These are phyloP conservation scores for Haberlea rhodopensis DNA, from an alignment of 257 asterid genomes.

Conservation along the genomic window DNA sequence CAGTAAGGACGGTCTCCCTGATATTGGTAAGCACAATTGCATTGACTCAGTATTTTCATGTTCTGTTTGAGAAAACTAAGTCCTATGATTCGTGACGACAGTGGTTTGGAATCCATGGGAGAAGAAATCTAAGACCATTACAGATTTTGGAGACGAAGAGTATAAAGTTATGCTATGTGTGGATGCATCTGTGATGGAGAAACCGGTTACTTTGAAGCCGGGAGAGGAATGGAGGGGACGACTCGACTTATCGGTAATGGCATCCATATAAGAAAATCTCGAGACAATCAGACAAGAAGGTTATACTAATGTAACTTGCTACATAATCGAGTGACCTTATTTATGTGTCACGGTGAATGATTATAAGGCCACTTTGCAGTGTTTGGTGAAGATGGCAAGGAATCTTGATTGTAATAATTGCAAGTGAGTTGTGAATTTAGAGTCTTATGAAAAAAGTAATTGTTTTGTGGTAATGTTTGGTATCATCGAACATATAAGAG, in stretches of 20 bases:
- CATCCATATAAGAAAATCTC: constrained; percentile 34
- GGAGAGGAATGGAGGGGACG: constrained; percentile 85
- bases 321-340: constrained; percentile 33
- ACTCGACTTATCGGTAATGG: constrained; percentile 49
- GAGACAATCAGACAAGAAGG: not conserved
- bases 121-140: constrained; percentile 53
- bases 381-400: constrained; percentile 15
- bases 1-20: constrained; percentile 78
- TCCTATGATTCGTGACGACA: constrained; percentile 13
- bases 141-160: constrained; percentile 75
- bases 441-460: too few species aligned
- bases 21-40: constrained; percentile 51
- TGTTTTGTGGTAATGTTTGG: too few species aligned
- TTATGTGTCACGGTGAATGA: constrained; percentile 27
- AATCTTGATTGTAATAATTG: constrained; percentile 6
- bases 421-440: not conserved
- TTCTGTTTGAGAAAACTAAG: constrained; percentile 11
- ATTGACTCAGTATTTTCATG: not conserved
- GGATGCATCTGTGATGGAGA: constrained; percentile 77
- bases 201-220: constrained; percentile 62
- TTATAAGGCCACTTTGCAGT: constrained; percentile 16
- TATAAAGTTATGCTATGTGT: constrained; percentile 79
- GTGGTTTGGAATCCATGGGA: constrained; percentile 99
- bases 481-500: too few species aligned
- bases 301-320: constrained; percentile 24